These are phyloP conservation scores for Gossypium gossypioides DNA, from an alignment of 441 rosid genomes.

Conservation along the genomic window DNA sequence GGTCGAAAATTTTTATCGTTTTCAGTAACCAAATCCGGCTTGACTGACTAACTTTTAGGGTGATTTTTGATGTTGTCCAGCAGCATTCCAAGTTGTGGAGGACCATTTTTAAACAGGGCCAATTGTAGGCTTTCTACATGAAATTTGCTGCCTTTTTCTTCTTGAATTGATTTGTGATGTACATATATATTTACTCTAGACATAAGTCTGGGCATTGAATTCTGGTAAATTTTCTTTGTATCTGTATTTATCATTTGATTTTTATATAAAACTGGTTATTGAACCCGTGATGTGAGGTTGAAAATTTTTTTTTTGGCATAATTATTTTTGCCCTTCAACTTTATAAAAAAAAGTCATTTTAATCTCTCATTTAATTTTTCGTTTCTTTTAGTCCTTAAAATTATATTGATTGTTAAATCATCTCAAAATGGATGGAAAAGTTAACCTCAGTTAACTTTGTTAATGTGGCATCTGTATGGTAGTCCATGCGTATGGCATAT, in stretches of 20 bases:
- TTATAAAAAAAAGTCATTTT: no score
- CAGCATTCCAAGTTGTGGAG: background rate
- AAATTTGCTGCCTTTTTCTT: background rate
- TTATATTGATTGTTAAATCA: no score
- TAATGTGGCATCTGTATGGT: no score
- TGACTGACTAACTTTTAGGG: constrained; percentile 30
- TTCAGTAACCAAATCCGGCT: background rate
- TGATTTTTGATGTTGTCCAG: constrained; percentile 21
- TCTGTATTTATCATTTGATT: background rate
- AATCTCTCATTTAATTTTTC: no score
- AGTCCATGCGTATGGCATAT: no score
- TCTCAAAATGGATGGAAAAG: no score
- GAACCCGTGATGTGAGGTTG: no score
- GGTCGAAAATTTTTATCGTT: background rate
- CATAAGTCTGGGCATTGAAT: constrained; percentile 21
- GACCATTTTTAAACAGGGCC: background rate
- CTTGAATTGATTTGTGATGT: constrained; percentile 16
- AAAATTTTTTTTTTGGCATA: no score
- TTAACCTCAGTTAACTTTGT: no score
- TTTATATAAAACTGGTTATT: background rate
- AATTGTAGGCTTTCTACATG: background rate
- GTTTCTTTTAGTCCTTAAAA: no score
- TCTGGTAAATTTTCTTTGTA: background rate
- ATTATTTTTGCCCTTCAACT: no score
- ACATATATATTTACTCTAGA: constrained; percentile 34